Base-by-base conservation (phyloP, 768 basidiomycete species). In the Russula abietina region DNA sequence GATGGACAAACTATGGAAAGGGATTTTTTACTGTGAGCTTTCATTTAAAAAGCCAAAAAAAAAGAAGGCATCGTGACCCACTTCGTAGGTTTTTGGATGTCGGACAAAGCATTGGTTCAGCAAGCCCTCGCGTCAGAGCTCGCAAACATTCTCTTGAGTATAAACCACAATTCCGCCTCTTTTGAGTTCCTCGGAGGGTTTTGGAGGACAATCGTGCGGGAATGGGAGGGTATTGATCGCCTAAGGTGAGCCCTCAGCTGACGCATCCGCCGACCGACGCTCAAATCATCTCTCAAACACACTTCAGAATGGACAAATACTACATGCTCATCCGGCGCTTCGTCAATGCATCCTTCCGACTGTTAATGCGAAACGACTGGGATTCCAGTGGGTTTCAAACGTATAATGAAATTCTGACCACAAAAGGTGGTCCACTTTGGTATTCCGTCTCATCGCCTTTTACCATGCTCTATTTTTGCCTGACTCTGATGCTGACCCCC, bases 1-100 rank as follows among this genome's bases (percentile, higher is more conserved):
- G 70, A 88, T 97, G 86, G 81, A 84, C 65, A 96, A 94, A 74
- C 73, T 98, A 33, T 98, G 96, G 96, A 98, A 99, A 73, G 96
- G 95, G 0, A 83, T 98, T 55, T 99, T 96, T 73, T 99, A 96
- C 74, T 97, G 95, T 93, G 65, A 67, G 85, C 74, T 6, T 32
- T 26, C 22, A 28, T 48, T 6, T 26, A 30, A 24, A 38, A 3
- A 16, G 1, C 22, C n/a, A n/a, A n/a, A 2, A 11, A 26, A 26
- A 30, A 51, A 36, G 1, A 19, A 36, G 30, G 46, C 53, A 58
- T 33, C n/a, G 8, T 52, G 41, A 66, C 61, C 69, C 8, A 16
- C 41, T 61, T 32, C 45, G 19, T 30, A 97, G 95, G 96, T 72
- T 98, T 94, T 75, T 99, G 96, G 95, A 98, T 98, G 94, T 98